These are phyloP conservation scores for Penicillium polonicum DNA, from an alignment of 2,329 filamentous ascomycete genomes.

Conservation along the genomic window DNA sequence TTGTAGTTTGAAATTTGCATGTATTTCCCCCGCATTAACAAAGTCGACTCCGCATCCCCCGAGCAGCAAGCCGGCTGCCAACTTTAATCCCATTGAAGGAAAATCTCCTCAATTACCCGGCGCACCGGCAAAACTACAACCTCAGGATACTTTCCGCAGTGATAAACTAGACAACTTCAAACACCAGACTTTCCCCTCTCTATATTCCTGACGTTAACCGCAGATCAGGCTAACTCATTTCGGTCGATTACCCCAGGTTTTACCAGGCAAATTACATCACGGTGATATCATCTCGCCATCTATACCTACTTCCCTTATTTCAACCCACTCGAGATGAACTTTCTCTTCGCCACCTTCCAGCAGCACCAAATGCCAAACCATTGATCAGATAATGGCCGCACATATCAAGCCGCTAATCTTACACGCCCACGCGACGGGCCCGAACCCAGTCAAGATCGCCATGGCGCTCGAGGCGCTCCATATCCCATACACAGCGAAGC, in stretches of 20 bases:
- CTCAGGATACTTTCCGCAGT: too few relatives aligned
- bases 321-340: not conserved
- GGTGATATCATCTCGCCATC: conserved; percentile 5
- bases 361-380: not conserved
- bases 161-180: not conserved
- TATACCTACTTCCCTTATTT: too few relatives aligned
- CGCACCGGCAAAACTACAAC: conserved; percentile 1
- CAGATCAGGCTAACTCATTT: conserved; percentile 7
- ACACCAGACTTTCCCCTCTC: not conserved
- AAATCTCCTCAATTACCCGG: not conserved
- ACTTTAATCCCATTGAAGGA: conserved; percentile 7
- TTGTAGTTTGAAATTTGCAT: not conserved
- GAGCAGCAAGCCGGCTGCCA: not conserved
- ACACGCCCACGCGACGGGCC: conserved; percentile 43
- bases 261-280: conserved; percentile 19
- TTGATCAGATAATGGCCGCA: conserved; percentile 12
- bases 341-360: not conserved
- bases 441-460: conserved; percentile 48
- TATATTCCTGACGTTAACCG: not conserved
- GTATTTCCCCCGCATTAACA: not conserved
- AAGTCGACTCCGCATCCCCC: not conserved
- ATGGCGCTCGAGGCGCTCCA: conserved; percentile 43
- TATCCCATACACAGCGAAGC: conserved; percentile 43
- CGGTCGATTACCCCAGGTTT: not conserved
- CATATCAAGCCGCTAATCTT: conserved; percentile 38